Evolutionary conservation across 2,329 filamentous ascomycete species (phyloP).

Genomic region (Colletotrichum gloeosporioides): DNA sequence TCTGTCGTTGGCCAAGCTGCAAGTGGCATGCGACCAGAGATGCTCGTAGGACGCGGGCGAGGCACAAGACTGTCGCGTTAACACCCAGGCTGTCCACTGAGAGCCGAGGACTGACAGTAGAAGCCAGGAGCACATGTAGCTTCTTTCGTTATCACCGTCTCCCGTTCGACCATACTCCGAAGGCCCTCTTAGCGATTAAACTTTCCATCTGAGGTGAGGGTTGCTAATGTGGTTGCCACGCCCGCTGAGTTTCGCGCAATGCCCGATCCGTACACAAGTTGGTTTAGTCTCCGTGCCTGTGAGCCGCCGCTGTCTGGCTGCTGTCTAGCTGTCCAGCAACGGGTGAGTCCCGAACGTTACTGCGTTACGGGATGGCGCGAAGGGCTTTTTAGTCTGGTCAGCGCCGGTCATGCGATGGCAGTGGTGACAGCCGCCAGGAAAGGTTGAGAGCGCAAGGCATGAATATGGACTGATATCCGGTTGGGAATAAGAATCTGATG

Average conservation of each 20-base stretch:
- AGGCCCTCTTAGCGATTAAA: background rate
- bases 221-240: background rate
- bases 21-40: constrained; percentile 1
- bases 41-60: background rate
- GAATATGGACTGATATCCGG: background rate
- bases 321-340: background rate
- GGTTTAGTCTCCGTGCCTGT: constrained; percentile 10
- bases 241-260: constrained; percentile 14
- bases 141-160: background rate
- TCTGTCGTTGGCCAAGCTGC: background rate
- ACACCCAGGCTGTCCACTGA: background rate
- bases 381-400: background rate
- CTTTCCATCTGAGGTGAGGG: constrained; percentile 10
- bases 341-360: background rate
- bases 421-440: background rate
- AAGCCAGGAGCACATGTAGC: background rate
- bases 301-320: background rate
- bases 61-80: background rate
- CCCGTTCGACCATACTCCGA: background rate
- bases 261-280: constrained; percentile 7
- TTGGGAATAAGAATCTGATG: background rate
- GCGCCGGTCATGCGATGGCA: background rate
- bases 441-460: background rate
- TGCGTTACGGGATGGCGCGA: constrained; percentile 2
- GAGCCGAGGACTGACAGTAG: background rate